Evolutionary conservation across 208 protist species (phyloP).

Genomic region (Trypanosoma congolense): DNA sequence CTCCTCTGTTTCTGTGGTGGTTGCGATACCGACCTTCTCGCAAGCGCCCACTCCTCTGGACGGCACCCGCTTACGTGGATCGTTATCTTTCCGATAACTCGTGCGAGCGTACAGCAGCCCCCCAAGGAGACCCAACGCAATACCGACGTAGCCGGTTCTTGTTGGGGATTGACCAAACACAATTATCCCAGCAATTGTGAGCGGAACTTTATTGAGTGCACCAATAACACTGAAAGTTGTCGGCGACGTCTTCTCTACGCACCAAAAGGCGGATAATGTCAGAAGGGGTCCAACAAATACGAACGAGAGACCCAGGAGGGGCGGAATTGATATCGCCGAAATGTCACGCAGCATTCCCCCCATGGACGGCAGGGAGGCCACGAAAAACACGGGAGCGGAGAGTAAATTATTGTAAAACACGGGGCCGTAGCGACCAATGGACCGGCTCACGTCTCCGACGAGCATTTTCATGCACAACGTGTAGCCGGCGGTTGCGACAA

Average conservation of each 20-base stretch:
- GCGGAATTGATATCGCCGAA: conserved; percentile 3
- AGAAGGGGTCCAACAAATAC: conserved; percentile 65
- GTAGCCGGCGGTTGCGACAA: conserved; percentile 67
- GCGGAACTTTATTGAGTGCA: conserved; percentile 79
- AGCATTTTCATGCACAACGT: conserved; percentile 85
- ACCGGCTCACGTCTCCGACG: conserved; percentile 35
- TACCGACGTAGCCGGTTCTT: conserved; percentile 55
- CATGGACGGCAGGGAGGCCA: conserved; percentile 15
- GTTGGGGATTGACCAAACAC: conserved; percentile 82
- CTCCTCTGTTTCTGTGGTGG: too few species aligned
- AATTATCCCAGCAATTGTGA: conserved; percentile 78
- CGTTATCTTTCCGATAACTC: conserved; percentile 15
- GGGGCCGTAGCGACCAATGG: conserved; percentile 72
- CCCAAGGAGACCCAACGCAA: conserved; percentile 59
- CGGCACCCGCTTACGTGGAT: too few species aligned
- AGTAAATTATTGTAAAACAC: conserved; percentile 89
- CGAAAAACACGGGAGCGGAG: conserved; percentile 65
- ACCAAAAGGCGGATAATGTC: conserved; percentile 87
- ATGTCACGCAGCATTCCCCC: conserved; percentile 13
- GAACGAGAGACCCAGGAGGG: conserved; percentile 32
- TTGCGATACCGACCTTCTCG: too few species aligned
- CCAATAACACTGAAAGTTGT: conserved; percentile 88
- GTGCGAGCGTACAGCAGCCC: conserved; percentile 74
- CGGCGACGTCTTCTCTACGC: conserved; percentile 82
- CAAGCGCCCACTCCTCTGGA: too few species aligned